phyloP scores from a whole-genome alignment of 1,284 basidiomycete species.

The Moniliella sp. region DNA sequence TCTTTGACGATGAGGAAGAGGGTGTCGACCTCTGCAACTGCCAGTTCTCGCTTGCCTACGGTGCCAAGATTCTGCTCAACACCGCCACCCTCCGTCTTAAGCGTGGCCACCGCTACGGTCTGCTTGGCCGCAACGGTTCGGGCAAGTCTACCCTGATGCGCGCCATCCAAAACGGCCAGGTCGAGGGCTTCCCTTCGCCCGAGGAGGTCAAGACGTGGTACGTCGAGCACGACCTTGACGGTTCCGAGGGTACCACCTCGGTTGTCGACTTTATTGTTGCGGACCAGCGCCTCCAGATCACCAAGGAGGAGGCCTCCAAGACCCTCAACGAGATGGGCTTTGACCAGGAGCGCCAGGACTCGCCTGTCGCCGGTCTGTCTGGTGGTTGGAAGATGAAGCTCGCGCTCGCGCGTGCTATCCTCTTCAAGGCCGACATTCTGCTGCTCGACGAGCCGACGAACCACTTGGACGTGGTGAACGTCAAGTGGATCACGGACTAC shows the following conservation, averaged over 20 bases:
- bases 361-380: constrained; percentile 30
- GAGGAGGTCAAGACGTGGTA: constrained; percentile 34
- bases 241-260: constrained; percentile 30
- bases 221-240: constrained; percentile 35
- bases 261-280: constrained; percentile 30
- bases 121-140: constrained; percentile 33
- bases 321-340: constrained; percentile 33
- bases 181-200: constrained; percentile 34
- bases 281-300: constrained; percentile 25
- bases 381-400: constrained; percentile 36
- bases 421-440: constrained; percentile 34
- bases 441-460: constrained; percentile 33
- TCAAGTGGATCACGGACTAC: constrained; percentile 34
- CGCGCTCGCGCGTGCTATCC: constrained; percentile 31
- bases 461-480: constrained; percentile 34
- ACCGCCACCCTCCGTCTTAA: constrained; percentile 33
- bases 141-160: constrained; percentile 34
- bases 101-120: constrained; percentile 34
- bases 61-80: constrained; percentile 35
- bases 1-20: constrained; percentile 34
- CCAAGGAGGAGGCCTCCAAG: constrained; percentile 14
- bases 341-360: constrained; percentile 26
- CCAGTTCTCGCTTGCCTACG: constrained; percentile 34
- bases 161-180: constrained; percentile 34
- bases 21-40: constrained; percentile 34